Conservation (phyloP, 768 basidiomycete genomes). For the Phylloporus sp. region DNA sequence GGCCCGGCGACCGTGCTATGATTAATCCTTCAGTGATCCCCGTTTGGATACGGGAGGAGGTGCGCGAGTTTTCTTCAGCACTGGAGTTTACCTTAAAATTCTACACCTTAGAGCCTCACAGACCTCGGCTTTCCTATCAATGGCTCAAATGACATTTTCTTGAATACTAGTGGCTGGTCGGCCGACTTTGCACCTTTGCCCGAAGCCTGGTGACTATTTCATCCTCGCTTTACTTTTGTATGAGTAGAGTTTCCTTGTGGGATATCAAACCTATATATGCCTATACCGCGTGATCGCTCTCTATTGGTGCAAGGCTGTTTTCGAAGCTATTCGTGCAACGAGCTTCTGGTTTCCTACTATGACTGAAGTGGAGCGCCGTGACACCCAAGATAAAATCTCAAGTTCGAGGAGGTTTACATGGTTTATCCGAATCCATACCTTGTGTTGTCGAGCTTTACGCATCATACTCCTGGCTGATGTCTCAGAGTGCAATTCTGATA, state of each 20-base stretch:
- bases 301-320: slow-evolving; percentile 1
- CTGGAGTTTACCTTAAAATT: background rate
- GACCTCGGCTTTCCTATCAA: slow-evolving; percentile 91
- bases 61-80: slow-evolving; percentile 32
- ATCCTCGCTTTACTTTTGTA: slow-evolving; percentile 13
- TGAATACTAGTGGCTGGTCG: slow-evolving; percentile 74
- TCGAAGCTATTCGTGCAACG: background rate
- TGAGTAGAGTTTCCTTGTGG: slow-evolving; percentile 20
- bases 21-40: slow-evolving; percentile 82
- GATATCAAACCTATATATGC: slow-evolving; percentile 13
- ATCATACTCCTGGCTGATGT: slow-evolving; percentile 1
- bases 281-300: slow-evolving; percentile 17
- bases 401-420: background rate
- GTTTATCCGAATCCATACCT: slow-evolving; percentile 4
- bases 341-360: background rate
- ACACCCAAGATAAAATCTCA: background rate
- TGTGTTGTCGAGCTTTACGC: background rate
- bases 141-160: slow-evolving; percentile 86
- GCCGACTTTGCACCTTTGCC: slow-evolving; percentile 73
- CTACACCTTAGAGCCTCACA: slow-evolving; percentile 58
- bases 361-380: background rate
- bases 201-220: slow-evolving; percentile 68
- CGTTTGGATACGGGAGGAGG: slow-evolving; percentile 90
- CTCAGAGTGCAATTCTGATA: slow-evolving; percentile 13
- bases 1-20: slow-evolving; percentile 58